Evolutionary conservation across 345 rosid genomes (phyloP).

Genomic region (Brassica napus): Da-Ae NC_063450.1:39281501-39282000

Average conservation of each 20-base stretch:
- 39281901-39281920: conserved; percentile 19
- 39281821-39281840: conserved; percentile 41
- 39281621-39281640: not conserved
- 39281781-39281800: conserved; percentile 57
- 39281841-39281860: conserved; percentile 41
- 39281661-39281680: not conserved
- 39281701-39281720: conserved; percentile 81
- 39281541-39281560: conserved; percentile 78
- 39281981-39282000: conserved; percentile 57
- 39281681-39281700: conserved; percentile 56
- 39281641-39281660: conserved; percentile 17
- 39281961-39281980: conserved; percentile 27
- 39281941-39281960: conserved; percentile 14
- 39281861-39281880: not conserved
- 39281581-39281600: conserved; percentile 83
- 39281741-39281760: conserved; percentile 83
- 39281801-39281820: conserved; percentile 38
- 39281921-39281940: conserved; percentile 22
- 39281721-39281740: conserved; percentile 64
- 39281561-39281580: conserved; percentile 70
- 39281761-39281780: conserved; percentile 88
- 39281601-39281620: conserved; percentile 70
- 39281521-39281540: conserved; percentile 59
- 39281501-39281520: conserved; percentile 76
- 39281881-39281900: not conserved